Conservation (phyloP, 495 filamentous ascomycete species). For the Annulohypoxylon bovei region DNA sequence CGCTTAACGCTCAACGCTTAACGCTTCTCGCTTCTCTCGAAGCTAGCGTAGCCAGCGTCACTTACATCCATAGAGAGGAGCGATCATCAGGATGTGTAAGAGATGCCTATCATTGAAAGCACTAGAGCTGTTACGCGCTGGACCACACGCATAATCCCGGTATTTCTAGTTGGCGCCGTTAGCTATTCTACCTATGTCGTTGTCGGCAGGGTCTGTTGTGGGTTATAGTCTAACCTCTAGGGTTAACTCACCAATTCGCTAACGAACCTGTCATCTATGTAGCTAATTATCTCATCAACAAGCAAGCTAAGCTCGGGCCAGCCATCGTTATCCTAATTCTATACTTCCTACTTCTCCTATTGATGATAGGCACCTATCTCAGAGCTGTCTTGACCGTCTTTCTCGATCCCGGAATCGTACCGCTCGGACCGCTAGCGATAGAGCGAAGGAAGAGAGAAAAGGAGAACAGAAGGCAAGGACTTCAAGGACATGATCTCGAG, state of each 20-base stretch:
- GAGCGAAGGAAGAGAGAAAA: conserved; percentile 36
- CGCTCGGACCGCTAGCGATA: conserved; percentile 61
- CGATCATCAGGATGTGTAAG: conserved; percentile 40
- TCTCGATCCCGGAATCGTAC: conserved; percentile 74
- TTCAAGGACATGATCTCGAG: conserved; percentile 52
- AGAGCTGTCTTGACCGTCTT: conserved; percentile 72
- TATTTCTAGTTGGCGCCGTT: conserved; percentile 50
- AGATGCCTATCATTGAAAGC: conserved; percentile 47
- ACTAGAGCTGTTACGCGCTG: conserved; percentile 55
- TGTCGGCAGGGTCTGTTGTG: conserved; percentile 56
- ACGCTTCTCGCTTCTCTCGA: conserved; percentile 8
- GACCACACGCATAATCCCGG: conserved; percentile 54
- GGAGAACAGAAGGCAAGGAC: conserved; percentile 39
- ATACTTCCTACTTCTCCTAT: conserved; percentile 74
- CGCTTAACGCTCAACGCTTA: neutral
- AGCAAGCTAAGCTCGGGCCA: conserved; percentile 59
- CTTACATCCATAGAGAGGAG: neutral
- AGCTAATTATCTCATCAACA: conserved; percentile 73
- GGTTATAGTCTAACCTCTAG: conserved; percentile 26
- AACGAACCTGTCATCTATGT: neutral
- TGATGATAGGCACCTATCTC: conserved; percentile 72
- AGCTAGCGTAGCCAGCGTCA: neutral
- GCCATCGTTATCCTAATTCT: conserved; percentile 75
- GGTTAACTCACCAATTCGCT: conserved; percentile 5
- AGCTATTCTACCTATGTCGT: conserved; percentile 54